Evolutionary conservation across 371 early-diverging fungal genomes (phyloP).

Genomic region (Mortierella sp.): DNA sequence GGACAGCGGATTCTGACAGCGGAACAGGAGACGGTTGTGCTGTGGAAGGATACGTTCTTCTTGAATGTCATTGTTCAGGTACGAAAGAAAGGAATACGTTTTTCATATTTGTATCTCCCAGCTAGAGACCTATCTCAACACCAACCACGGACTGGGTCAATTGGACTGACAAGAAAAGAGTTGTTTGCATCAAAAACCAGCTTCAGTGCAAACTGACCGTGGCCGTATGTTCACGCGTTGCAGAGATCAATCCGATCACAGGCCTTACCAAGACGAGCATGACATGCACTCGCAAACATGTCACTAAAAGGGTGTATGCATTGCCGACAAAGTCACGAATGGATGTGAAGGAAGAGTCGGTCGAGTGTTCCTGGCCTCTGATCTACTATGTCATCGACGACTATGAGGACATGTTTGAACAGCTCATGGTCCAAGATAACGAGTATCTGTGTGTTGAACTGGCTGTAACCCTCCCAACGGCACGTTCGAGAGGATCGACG

Average conservation of each 20-base stretch:
- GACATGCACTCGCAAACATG: conserved; percentile 67
- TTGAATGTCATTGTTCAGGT: conserved; percentile 85
- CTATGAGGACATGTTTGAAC: conserved; percentile 83
- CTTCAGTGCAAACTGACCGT: conserved; percentile 85
- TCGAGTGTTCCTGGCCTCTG: conserved; percentile 84
- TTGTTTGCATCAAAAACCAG: too few species aligned
- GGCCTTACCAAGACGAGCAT: conserved; percentile 47
- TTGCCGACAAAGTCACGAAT: conserved; percentile 84
- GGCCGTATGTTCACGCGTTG: conserved; percentile 73
- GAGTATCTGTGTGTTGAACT: conserved; percentile 89
- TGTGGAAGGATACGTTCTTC: conserved; percentile 89
- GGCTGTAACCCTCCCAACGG: conserved; percentile 61
- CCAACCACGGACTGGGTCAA: too few species aligned
- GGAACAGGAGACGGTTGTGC: conserved; percentile 69
- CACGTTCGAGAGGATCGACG: conserved; percentile 7
- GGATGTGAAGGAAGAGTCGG: conserved; percentile 79
- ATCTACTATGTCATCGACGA: conserved; percentile 89
- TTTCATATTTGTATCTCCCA: background rate
- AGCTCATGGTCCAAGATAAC: conserved; percentile 76
- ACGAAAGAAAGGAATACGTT: background rate
- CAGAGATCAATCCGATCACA: conserved; percentile 44
- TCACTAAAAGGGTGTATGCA: conserved; percentile 82
- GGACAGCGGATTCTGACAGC: conserved; percentile 58
- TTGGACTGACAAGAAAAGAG: too few species aligned
- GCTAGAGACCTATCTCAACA: too few species aligned